phyloP scores from a whole-genome alignment of 164 flowering plant genomes.

The Piper longum region DNA sequence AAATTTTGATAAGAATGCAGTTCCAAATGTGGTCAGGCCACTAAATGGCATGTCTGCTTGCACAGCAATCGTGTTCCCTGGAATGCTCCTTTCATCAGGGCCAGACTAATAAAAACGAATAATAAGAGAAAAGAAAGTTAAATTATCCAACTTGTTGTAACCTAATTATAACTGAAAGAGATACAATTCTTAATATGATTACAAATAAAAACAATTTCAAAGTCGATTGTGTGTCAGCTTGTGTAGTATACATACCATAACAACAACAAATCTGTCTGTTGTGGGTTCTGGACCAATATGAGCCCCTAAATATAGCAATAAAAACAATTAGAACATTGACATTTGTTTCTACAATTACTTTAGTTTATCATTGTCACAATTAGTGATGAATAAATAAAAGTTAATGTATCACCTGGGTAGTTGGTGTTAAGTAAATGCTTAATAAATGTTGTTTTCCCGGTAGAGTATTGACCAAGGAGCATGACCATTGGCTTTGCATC shows the following conservation, averaged over 20 bases:
- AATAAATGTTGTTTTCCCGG: constrained; percentile 98
- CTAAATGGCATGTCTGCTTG: constrained; percentile 98
- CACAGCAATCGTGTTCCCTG: constrained; percentile 93
- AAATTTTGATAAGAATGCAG: constrained; percentile 91
- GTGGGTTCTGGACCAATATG: constrained; percentile 99
- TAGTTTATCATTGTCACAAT: not conserved
- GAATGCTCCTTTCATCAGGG: constrained; percentile 86
- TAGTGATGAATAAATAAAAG: not conserved
- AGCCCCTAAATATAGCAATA: constrained; percentile 41
- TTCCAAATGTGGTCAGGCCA: constrained; percentile 86
- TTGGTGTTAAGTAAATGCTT: constrained; percentile 63
- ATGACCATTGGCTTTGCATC: constrained; percentile 99
- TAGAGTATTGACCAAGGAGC: constrained; percentile 98
- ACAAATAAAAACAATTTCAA: not conserved
- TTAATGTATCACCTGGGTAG: constrained; percentile 60
- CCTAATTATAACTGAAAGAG: not conserved
- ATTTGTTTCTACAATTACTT: not conserved
- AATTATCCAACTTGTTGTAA: too few relatives aligned
- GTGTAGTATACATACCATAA: constrained; percentile 44
- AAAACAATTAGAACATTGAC: not conserved
- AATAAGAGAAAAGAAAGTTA: not conserved
- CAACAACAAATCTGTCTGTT: constrained; percentile 92
- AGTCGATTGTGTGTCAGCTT: not conserved
- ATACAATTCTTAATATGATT: not conserved
- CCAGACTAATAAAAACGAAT: constrained; percentile 43